A percentile compares a stretch with the other conserved stretches of the same genome.
Conservation (phyloP, 331 rosid species). For the Rhamnella rubrinervis region DNA sequence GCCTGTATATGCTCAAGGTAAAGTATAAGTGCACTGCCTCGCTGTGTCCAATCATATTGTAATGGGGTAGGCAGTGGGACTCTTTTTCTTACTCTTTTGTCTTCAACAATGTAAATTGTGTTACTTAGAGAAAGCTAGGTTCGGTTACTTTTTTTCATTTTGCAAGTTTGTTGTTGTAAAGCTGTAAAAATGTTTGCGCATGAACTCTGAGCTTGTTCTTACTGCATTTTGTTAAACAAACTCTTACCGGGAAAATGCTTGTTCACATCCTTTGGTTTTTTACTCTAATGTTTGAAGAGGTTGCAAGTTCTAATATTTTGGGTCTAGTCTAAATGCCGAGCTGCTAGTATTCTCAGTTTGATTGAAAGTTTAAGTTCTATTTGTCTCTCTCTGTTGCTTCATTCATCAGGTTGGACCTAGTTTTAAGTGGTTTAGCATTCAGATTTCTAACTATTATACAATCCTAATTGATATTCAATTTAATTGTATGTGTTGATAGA, state of each 20-base stretch:
- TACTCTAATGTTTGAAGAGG: too few relatives aligned
- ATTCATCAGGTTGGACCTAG: too few relatives aligned
- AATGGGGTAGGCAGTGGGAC: slow-evolving; percentile 14
- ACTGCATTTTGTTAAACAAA: not conserved
- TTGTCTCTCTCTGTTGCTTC: too few relatives aligned
- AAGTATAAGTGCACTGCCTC: slow-evolving; percentile 4
- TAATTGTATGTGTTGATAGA: too few relatives aligned
- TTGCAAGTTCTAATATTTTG: too few relatives aligned
- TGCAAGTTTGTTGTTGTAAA: slow-evolving; percentile 20
- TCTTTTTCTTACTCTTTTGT: slow-evolving; percentile 2
- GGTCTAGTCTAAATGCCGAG: too few relatives aligned
- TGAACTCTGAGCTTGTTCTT: slow-evolving; percentile 13
- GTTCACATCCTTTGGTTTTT: too few relatives aligned
- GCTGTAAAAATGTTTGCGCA: slow-evolving; percentile 37
- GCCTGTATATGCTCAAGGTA: slow-evolving; percentile 9
- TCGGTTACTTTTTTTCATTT: slow-evolving; percentile 13
- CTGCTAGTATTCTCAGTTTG: too few relatives aligned
- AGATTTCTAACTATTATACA: too few relatives aligned
- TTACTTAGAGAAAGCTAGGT: slow-evolving; percentile 17
- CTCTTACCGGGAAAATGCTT: not conserved
- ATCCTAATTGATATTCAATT: too few relatives aligned
- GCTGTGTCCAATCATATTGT: slow-evolving; percentile 11
- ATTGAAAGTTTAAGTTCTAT: too few relatives aligned
- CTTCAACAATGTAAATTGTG: slow-evolving; percentile 33
- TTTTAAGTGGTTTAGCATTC: too few relatives aligned